These are phyloP conservation scores for Nothophaeocryptopus gaeumannii DNA, from an alignment of 2,329 filamentous ascomycete genomes.

Conservation along the genomic window DNA sequence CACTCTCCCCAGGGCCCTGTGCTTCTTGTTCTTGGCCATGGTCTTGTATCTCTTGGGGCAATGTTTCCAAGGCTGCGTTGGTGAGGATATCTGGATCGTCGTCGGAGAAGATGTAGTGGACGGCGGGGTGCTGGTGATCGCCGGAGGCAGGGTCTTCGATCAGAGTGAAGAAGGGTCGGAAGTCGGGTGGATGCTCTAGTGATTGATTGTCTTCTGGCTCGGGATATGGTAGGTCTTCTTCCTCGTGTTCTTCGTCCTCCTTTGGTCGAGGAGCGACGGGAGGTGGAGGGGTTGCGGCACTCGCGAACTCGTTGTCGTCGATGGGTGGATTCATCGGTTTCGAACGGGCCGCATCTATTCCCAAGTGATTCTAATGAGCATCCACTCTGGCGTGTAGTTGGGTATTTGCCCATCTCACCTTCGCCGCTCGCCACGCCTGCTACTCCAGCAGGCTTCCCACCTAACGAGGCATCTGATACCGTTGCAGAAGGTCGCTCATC, in stretches of 20 bases:
- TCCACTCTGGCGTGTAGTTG: no score
- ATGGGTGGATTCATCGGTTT: slow-evolving; percentile 7
- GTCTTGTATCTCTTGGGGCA: slow-evolving; percentile 43
- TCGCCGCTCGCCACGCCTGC: no score
- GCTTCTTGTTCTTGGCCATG: slow-evolving; percentile 11
- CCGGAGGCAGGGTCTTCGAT: slow-evolving; percentile 72
- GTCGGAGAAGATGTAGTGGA: slow-evolving; percentile 91
- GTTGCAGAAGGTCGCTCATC: no score
- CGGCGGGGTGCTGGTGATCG: slow-evolving; percentile 75
- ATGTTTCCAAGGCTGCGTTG: slow-evolving; percentile 57
- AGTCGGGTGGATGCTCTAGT: slow-evolving; percentile 45
- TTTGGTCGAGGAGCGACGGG: neutral
- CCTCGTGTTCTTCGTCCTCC: slow-evolving; percentile 17
- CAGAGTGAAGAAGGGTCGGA: slow-evolving; percentile 81
- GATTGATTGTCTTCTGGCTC: slow-evolving; percentile 16
- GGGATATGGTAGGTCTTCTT: slow-evolving; percentile 21
- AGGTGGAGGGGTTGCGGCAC: neutral
- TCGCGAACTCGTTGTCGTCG: slow-evolving; percentile 15
- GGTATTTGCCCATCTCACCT: no score
- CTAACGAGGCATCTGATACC: no score
- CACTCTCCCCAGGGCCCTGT: slow-evolving; percentile 15
- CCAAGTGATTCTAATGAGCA: no score
- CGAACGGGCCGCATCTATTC: no score
- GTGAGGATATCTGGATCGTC: slow-evolving; percentile 79
- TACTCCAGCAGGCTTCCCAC: no score